Evolutionary conservation across 2,329 filamentous ascomycete genomes (phyloP).

Genomic region (Aspergillus spinulosporus): DNA sequence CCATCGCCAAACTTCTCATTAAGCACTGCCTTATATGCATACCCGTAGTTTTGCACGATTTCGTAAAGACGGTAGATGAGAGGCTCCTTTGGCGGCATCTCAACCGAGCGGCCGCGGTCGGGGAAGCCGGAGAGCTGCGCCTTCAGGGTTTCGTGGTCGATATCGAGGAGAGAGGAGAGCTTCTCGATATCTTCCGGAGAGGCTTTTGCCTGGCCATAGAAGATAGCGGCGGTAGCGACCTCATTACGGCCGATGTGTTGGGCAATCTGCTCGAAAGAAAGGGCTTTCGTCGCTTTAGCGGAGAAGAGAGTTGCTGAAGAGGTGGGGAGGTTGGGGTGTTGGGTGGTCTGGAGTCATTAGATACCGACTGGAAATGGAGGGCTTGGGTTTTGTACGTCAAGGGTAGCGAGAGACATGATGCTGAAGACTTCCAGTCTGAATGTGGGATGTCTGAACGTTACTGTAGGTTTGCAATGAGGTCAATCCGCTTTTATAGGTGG

Average conservation of each 20-base stretch:
- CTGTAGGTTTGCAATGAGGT: background rate
- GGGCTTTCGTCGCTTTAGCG: slow-evolving; percentile 72
- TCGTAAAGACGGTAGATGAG: slow-evolving; percentile 90
- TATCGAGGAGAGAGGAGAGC: slow-evolving; percentile 64
- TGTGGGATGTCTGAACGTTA: background rate
- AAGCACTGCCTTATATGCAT: slow-evolving; percentile 90
- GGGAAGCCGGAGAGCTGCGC: slow-evolving; percentile 71
- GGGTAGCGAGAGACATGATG: slow-evolving; percentile 45
- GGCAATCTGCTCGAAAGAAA: slow-evolving; percentile 79
- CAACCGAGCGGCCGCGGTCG: slow-evolving; percentile 73
- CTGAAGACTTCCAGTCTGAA: background rate
- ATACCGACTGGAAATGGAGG: background rate
- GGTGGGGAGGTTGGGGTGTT: slow-evolving; percentile 63
- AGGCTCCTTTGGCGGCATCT: slow-evolving; percentile 83
- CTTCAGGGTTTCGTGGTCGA: slow-evolving; percentile 59
- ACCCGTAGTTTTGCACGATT: slow-evolving; percentile 95
- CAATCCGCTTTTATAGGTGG: slow-evolving; percentile 19
- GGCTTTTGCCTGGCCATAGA: slow-evolving; percentile 83
- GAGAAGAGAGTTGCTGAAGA: slow-evolving; percentile 74
- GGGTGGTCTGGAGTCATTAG: slow-evolving; percentile 26
- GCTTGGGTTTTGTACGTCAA: slow-evolving; percentile 39
- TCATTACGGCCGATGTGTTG: slow-evolving; percentile 73
- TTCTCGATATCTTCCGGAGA: slow-evolving; percentile 67
- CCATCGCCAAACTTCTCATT: slow-evolving; percentile 95
- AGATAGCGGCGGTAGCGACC: slow-evolving; percentile 81